Conservation (phyloP, 441 rosid species). For the Cnidoscolus chayamansa region DNA sequence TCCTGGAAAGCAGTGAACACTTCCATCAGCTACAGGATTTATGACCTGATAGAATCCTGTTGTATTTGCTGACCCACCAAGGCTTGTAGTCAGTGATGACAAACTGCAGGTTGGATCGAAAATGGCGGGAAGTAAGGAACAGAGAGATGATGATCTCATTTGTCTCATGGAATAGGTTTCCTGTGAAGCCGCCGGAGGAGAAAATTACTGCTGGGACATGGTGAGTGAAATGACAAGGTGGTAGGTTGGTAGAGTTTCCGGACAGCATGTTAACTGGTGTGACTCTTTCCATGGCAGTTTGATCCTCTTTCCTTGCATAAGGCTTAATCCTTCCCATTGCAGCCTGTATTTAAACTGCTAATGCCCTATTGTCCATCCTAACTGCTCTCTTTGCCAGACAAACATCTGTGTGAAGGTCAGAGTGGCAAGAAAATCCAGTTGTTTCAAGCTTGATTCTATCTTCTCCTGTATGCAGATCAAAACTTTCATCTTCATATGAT, state of each 20-base stretch:
- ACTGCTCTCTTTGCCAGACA: background rate
- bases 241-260: background rate
- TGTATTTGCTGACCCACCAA: slow-evolving; percentile 34
- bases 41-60: slow-evolving; percentile 12
- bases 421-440: no score
- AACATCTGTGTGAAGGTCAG: no score
- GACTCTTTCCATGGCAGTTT: background rate
- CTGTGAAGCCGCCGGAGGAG: slow-evolving; percentile 33
- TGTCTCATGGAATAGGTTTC: slow-evolving; percentile 38
- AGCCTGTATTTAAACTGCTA: background rate
- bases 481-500: no score
- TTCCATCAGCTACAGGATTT: slow-evolving; percentile 12
- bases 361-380: background rate
- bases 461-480: no score
- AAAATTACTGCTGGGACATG: slow-evolving; percentile 33
- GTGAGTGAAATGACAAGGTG: slow-evolving; percentile 20
- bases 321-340: background rate
- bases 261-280: background rate
- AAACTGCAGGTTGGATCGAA: slow-evolving; percentile 26
- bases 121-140: slow-evolving; percentile 33
- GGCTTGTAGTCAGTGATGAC: slow-evolving; percentile 27
- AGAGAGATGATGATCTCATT: slow-evolving; percentile 37
- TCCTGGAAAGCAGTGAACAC: slow-evolving; percentile 38
- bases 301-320: background rate
- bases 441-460: no score